Evolutionary conservation across 1,284 basidiomycete species (phyloP), one percentile per base, ranked within the genome.

Genomic region (Thecaphora thlaspeos): DNA sequence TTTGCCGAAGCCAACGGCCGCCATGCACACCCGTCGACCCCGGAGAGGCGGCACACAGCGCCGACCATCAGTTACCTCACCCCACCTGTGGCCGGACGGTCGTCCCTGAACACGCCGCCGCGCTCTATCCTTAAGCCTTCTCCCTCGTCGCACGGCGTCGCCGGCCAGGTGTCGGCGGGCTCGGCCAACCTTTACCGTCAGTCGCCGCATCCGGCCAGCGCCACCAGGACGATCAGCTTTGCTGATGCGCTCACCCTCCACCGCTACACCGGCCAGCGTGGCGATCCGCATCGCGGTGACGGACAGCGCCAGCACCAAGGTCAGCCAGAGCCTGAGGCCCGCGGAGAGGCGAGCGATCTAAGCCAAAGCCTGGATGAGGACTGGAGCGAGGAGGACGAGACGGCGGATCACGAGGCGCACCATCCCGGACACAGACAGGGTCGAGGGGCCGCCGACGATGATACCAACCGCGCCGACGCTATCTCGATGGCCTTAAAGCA

Each of bases 401-500:
- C 46, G 23, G 55, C 41, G 15, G 17, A n/a, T 15, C 49, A 53
- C 11, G 46, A 37, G 11, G 46, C 14, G 8, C 8, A 8, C 28
- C 28, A 30, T 7, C 14, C 28, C 8, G 14, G 28, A 7, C 28
- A 14, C 14, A 7, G 28, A 30, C 28, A 61, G 28, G 54, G 55
- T 24, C 26, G 26, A 28, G 7, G 26, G 26, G 11, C 26, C 26
- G 26, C 5, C 26, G 7, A 7, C 26, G 26, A 28, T 11, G 7
- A 28, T 28, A 11, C n/a, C n/a, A 53, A 48, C 9, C 54, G 62
- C 1, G 58, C 58, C 5, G 48, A 52, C 24, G 62, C 62, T 34
- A 65, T 61, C 32, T 54, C 54, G 11, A 51, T 40, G 2, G 62
- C 58, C 8, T 48, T 65, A 28, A 45, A 54, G 32, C 43, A 50